phyloP scores from a whole-genome alignment of 345 rosid species.

The Gossypium arboreum region DNA sequence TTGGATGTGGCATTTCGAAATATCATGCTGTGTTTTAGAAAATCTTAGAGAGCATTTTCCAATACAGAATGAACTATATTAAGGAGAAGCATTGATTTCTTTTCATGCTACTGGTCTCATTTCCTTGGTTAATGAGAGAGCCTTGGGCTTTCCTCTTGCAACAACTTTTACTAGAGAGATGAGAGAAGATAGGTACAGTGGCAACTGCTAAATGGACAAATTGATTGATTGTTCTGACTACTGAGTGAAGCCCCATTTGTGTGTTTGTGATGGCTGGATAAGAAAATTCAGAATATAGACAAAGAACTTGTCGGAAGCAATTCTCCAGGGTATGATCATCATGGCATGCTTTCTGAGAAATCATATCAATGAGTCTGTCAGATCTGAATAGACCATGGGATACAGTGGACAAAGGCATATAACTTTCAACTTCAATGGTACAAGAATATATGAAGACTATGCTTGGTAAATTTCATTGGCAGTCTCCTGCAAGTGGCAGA shows the following conservation, averaged over 20 bases:
- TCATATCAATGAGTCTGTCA: background rate
- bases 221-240: constrained; percentile 9
- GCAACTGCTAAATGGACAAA: constrained; percentile 2
- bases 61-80: background rate
- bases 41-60: background rate
- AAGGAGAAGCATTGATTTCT: no score
- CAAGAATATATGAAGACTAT: background rate
- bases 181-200: background rate
- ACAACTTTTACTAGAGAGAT: background rate
- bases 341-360: background rate
- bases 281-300: background rate
- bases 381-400: background rate
- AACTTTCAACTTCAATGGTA: background rate
- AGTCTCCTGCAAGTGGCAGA: constrained; percentile 14
- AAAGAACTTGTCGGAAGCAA: constrained; percentile 6
- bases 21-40: background rate
- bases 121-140: background rate
- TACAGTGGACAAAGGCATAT: background rate
- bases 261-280: background rate
- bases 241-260: background rate
- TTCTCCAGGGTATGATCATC: background rate
- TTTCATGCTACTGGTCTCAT: no score
- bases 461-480: constrained; percentile 7
- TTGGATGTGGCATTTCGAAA: background rate
- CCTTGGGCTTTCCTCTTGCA: background rate